phyloP scores from a whole-genome alignment of 2,329 filamentous ascomycete species.

The Penicillium crustosum region DNA sequence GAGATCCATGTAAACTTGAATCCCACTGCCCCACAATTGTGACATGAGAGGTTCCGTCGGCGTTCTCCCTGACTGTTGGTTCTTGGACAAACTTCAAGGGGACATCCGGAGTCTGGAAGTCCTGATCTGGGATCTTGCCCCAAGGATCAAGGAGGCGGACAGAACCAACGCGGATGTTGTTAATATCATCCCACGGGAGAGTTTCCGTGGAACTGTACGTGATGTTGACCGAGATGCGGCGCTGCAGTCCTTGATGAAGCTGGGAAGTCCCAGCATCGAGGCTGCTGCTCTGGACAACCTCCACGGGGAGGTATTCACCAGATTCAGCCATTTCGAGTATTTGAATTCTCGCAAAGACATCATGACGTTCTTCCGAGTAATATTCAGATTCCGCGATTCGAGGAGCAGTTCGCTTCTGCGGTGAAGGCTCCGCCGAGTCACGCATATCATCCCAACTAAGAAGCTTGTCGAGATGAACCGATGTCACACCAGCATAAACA shows the following conservation, averaged over 20 bases:
- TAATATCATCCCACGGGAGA: conserved; percentile 84
- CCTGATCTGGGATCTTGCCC: conserved; percentile 80
- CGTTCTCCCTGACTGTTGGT: conserved; percentile 78
- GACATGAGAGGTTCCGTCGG: conserved; percentile 85
- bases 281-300: conserved; percentile 82
- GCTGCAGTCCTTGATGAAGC: conserved; percentile 89
- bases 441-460: conserved; percentile 99
- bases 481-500: conserved; percentile 85
- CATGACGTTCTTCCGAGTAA: conserved; percentile 88
- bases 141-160: conserved; percentile 80
- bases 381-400: conserved; percentile 90
- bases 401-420: conserved; percentile 60
- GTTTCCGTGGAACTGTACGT: conserved; percentile 86
- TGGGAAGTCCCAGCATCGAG: conserved; percentile 90
- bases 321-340: conserved; percentile 88
- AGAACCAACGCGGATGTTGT: conserved; percentile 72
- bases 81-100: conserved; percentile 72
- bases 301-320: conserved; percentile 87
- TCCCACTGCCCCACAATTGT: conserved; percentile 94
- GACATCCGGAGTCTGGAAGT: conserved; percentile 70
- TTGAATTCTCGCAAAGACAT: conserved; percentile 83
- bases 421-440: conserved; percentile 61
- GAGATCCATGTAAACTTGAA: conserved; percentile 84
- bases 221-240: conserved; percentile 82
- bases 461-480: conserved; percentile 94